Conservation (phyloP, 2,329 filamentous ascomycete genomes). For the Aspergillus brunneoviolaceus region DNA sequence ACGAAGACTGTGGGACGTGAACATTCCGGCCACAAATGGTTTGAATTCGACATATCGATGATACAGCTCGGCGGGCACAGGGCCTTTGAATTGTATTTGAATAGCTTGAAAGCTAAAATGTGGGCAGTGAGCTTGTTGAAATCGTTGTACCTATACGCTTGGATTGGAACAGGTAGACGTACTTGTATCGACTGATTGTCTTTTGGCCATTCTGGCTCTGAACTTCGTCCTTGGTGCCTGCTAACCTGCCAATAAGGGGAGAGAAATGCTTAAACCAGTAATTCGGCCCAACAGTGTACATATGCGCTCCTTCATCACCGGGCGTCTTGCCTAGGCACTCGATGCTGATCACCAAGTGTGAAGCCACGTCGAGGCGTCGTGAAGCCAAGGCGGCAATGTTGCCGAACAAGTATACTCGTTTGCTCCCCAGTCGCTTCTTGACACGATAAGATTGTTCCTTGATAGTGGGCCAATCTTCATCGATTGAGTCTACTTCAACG, state of each 20-base stretch:
- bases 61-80: conserved; percentile 76
- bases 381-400: conserved; percentile 64
- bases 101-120: conserved; percentile 78
- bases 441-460: conserved; percentile 65
- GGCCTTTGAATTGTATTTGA: conserved; percentile 82
- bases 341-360: conserved; percentile 69
- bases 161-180: conserved; percentile 34
- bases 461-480: conserved; percentile 68
- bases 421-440: conserved; percentile 78
- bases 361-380: conserved; percentile 65
- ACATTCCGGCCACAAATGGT: conserved; percentile 87
- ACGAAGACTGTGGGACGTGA: conserved; percentile 71
- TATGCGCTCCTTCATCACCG: conserved; percentile 60
- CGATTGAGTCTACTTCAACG: conserved; percentile 60
- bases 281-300: conserved; percentile 78
- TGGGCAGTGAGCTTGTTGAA: conserved; percentile 7
- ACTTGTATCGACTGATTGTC: conserved; percentile 73
- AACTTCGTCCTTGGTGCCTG: conserved; percentile 67
- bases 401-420: conserved; percentile 77
- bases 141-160: not conserved
- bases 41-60: conserved; percentile 93
- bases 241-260: conserved; percentile 79
- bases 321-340: conserved; percentile 75
- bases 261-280: conserved; percentile 82
- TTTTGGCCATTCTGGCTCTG: conserved; percentile 56